Evolutionary conservation across 306 rosid genomes (phyloP).

Genomic region (Cicer chorassanicum): DNA sequence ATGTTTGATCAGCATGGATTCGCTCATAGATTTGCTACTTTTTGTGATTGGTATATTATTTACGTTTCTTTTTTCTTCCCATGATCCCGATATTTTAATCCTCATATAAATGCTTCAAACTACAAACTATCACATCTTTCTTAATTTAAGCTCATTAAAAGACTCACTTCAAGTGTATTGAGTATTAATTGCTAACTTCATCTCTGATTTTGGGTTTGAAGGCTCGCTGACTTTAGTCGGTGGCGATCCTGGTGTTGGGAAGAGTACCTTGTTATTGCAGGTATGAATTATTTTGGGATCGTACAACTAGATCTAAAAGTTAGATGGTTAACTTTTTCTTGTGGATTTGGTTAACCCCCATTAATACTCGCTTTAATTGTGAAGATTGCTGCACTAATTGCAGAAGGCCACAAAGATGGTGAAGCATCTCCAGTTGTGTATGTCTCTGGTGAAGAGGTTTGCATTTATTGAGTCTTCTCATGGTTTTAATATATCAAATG

Average conservation of each 20-base stretch:
- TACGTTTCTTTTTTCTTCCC: background rate
- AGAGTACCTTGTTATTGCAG: constrained; percentile 91
- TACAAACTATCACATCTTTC: constrained; percentile 3
- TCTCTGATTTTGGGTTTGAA: constrained; percentile 53
- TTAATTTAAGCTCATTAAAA: constrained; percentile 26
- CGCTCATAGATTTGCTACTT: constrained; percentile 13
- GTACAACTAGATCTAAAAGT: constrained; percentile 21
- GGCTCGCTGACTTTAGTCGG: constrained; percentile 92
- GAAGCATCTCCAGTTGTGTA: constrained; percentile 69
- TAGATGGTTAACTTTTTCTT: constrained; percentile 24
- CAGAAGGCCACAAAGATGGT: constrained; percentile 60
- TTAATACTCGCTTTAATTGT: constrained; percentile 34
- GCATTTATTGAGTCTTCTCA: constrained; percentile 21
- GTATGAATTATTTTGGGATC: constrained; percentile 47
- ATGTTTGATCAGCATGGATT: background rate
- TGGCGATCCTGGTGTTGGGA: constrained; percentile 99
- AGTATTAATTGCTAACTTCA: constrained; percentile 36
- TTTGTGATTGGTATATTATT: constrained; percentile 9
- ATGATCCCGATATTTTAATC: background rate
- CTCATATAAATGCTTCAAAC: constrained; percentile 35
- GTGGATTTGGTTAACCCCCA: background rate
- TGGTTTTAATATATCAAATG: constrained; percentile 36
- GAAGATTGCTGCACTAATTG: constrained; percentile 80
- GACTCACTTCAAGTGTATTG: background rate
- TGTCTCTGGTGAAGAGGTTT: constrained; percentile 99